These are phyloP conservation scores for Aspergillus hancockii DNA, from an alignment of 495 filamentous ascomycete species.

Conservation along the genomic window DNA sequence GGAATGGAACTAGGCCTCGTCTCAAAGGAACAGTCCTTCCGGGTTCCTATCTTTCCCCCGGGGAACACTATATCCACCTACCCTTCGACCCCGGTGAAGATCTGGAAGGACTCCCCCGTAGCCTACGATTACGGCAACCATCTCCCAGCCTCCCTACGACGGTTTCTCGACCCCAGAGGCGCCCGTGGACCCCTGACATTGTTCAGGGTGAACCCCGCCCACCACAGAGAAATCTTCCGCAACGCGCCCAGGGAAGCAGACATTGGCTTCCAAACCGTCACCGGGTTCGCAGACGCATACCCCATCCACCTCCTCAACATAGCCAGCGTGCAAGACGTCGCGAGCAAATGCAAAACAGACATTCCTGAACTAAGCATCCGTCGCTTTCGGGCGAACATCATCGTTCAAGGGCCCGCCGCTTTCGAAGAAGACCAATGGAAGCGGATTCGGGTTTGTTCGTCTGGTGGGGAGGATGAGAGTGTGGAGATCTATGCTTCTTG, in stretches of 20 bases:
- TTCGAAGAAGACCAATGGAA: conserved; percentile 83
- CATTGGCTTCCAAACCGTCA: conserved; percentile 73
- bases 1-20: conserved; percentile 27
- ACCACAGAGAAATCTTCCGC: conserved; percentile 68
- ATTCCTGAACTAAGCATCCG: conserved; percentile 64
- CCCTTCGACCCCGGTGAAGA: conserved; percentile 60
- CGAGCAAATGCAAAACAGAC: conserved; percentile 47
- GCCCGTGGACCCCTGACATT: conserved; percentile 50
- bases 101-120: conserved; percentile 73
- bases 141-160: conserved; percentile 57
- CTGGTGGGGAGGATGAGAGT: conserved; percentile 13
- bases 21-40: conserved; percentile 41
- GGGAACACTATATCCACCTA: conserved; percentile 56
- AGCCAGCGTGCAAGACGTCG: conserved; percentile 67
- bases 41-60: conserved; percentile 66
- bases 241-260: conserved; percentile 70
- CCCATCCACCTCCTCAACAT: conserved; percentile 81
- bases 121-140: conserved; percentile 49
- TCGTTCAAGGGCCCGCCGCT: conserved; percentile 62
- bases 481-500: conserved; percentile 60
- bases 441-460: conserved; percentile 54
- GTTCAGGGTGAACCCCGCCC: conserved; percentile 66
- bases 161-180: conserved; percentile 43
- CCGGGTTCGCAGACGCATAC: conserved; percentile 87
- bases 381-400: conserved; percentile 84